These are phyloP conservation scores for Hypomontagnella submonticulosa DNA, from an alignment of 495 filamentous ascomycete genomes.

Conservation along the genomic window DNA sequence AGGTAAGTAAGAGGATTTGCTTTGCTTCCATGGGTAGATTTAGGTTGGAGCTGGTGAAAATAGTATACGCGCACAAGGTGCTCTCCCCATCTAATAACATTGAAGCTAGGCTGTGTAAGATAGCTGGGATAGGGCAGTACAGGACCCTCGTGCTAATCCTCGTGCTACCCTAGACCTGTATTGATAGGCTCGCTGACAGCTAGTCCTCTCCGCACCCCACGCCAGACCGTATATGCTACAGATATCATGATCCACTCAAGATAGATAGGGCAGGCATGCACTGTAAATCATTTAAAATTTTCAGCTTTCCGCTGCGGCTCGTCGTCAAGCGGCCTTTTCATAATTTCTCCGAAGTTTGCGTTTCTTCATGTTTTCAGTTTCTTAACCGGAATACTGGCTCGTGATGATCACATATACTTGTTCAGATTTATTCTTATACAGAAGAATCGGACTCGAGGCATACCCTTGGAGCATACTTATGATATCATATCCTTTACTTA, in stretches of 20 bases:
- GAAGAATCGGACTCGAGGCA: too few relatives aligned
- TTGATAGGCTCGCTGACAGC: conserved; percentile 26
- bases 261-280: neutral
- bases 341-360: too few relatives aligned
- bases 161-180: conserved; percentile 15
- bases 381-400: too few relatives aligned
- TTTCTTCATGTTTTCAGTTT: too few relatives aligned
- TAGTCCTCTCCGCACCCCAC: conserved; percentile 18
- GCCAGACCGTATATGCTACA: conserved; percentile 9
- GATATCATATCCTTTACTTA: too few relatives aligned
- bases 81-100: conserved; percentile 23
- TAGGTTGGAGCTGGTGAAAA: conserved; percentile 21
- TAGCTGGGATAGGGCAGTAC: neutral
- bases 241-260: conserved; percentile 13
- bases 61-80: conserved; percentile 6
- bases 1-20: conserved; percentile 28
- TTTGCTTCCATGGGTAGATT: neutral
- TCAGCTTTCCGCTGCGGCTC: too few relatives aligned
- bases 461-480: too few relatives aligned
- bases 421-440: too few relatives aligned
- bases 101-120: neutral
- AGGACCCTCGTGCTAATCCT: conserved; percentile 20
- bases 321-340: too few relatives aligned
- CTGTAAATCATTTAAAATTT: too few relatives aligned
- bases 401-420: too few relatives aligned